These are phyloP conservation scores for Hymenoscyphus repandus DNA, from an alignment of 2,329 filamentous ascomycete genomes.

Conservation along the genomic window DNA sequence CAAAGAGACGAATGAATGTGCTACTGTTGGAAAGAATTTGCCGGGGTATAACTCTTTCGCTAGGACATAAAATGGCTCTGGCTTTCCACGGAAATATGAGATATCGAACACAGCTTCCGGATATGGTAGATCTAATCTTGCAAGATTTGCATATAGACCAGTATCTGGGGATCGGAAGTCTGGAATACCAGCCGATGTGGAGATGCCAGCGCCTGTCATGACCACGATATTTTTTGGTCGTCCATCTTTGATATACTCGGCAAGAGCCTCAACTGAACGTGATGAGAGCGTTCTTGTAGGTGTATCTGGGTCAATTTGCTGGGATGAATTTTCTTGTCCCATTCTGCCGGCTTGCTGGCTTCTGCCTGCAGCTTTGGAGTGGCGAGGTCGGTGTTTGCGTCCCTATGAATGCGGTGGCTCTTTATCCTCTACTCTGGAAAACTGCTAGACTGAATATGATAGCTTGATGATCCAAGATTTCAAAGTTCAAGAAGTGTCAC, in stretches of 20 bases:
- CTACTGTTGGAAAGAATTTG: constrained; percentile 80
- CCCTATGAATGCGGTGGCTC: constrained; percentile 10
- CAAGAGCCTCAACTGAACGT: constrained; percentile 68
- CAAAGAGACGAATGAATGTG: constrained; percentile 82
- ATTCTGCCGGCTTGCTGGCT: constrained; percentile 46
- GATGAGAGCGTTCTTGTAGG: constrained; percentile 60
- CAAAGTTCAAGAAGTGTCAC: no score
- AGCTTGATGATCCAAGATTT: no score
- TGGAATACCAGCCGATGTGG: constrained; percentile 71
- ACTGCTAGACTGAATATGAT: no score
- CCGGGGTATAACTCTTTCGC: constrained; percentile 91
- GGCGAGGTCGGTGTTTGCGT: constrained; percentile 11
- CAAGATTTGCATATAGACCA: constrained; percentile 88
- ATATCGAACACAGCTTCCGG: constrained; percentile 95
- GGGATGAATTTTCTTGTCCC: constrained; percentile 77
- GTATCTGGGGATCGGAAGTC: constrained; percentile 94
- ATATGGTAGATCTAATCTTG: constrained; percentile 76
- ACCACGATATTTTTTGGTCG: constrained; percentile 69
- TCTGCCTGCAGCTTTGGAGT: constrained; percentile 1
- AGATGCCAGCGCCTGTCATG: constrained; percentile 87
- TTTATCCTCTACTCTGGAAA: no score
- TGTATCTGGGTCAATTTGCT: constrained; percentile 57
- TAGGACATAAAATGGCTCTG: constrained; percentile 85
- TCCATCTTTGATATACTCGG: constrained; percentile 72
- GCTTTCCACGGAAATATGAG: constrained; percentile 76